Evolutionary conservation across 139 green algal species (phyloP).

Genomic region (Parachlorella kessleri): DNA sequence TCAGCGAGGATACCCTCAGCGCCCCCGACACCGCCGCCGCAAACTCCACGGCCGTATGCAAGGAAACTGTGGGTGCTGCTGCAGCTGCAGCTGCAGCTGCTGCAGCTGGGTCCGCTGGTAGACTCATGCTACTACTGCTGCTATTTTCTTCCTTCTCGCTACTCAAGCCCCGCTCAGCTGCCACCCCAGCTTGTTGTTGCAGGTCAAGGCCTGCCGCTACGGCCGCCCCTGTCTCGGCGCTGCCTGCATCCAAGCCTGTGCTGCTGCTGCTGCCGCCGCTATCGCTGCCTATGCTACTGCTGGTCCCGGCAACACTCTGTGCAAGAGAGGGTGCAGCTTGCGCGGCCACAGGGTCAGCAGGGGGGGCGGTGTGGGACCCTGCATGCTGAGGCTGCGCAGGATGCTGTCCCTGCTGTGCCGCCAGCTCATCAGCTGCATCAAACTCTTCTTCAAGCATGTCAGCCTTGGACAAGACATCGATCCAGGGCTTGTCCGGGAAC

Average conservation of each 20-base stretch:
- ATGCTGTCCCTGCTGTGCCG: background rate
- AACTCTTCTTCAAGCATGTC: slow-evolving; percentile 79
- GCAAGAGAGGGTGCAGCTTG: too few relatives aligned
- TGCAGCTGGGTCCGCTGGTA: background rate
- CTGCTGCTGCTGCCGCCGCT: background rate
- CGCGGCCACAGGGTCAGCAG: too few relatives aligned
- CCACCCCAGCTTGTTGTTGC: too few relatives aligned
- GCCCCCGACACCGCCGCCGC: slow-evolving; percentile 55
- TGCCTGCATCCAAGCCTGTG: background rate
- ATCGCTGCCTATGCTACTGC: background rate
- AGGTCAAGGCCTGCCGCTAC: too few relatives aligned
- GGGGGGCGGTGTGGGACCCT: background rate
- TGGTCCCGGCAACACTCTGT: too few relatives aligned
- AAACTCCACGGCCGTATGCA: slow-evolving; percentile 30
- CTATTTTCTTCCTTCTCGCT: background rate
- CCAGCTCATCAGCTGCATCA: slow-evolving; percentile 27
- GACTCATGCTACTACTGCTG: background rate
- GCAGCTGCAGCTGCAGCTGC: background rate
- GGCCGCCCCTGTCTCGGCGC: background rate
- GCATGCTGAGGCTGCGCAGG: too few relatives aligned
- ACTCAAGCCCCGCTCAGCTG: too few relatives aligned
- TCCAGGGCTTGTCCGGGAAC: slow-evolving; percentile 84
- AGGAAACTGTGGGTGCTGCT: background rate
- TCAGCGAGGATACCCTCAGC: slow-evolving; percentile 69
- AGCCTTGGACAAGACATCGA: slow-evolving; percentile 94